Conservation (phyloP, 805 yeast genomes). For the Myxozyma neotropica region DNA sequence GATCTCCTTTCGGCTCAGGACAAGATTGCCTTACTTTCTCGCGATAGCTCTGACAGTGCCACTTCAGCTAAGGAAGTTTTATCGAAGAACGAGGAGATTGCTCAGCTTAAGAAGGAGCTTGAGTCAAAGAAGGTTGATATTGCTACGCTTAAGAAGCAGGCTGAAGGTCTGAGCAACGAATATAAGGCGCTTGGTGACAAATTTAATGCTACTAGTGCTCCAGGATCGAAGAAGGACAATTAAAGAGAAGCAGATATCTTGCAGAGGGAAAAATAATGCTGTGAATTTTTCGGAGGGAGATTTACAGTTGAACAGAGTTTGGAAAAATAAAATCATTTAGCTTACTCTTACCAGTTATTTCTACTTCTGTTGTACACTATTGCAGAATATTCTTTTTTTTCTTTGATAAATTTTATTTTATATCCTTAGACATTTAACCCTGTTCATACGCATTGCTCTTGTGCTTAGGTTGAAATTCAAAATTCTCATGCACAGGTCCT, state of each 20-base stretch:
- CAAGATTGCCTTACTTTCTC: slow-evolving; percentile 46
- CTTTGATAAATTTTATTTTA: neutral
- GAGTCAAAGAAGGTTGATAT: slow-evolving; percentile 66
- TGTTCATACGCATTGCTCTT: slow-evolving; percentile 78
- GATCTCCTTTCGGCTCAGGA: slow-evolving; percentile 68
- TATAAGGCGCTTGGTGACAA: slow-evolving; percentile 54
- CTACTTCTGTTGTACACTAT: too few species aligned
- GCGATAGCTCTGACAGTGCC: slow-evolving; percentile 5
- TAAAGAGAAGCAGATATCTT: neutral
- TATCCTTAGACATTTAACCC: neutral
- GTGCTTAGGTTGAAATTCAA: slow-evolving; percentile 88
- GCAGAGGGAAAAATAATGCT: too few species aligned
- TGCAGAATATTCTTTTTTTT: too few species aligned
- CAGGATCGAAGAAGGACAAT: slow-evolving; percentile 40
- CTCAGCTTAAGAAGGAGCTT: slow-evolving; percentile 53
- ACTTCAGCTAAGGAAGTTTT: slow-evolving; percentile 37
- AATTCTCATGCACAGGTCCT: slow-evolving; percentile 77
- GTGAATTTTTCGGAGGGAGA: too few species aligned
- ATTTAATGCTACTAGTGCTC: slow-evolving; percentile 38
- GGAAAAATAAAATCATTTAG: too few species aligned
- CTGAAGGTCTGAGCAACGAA: slow-evolving; percentile 63
- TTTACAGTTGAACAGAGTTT: too few species aligned
- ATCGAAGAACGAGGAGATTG: slow-evolving; percentile 47
- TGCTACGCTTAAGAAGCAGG: slow-evolving; percentile 70
- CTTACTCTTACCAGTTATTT: too few species aligned